Evolutionary conservation across 345 rosid species (phyloP).

Genomic region (Trapa incisa): DNA sequence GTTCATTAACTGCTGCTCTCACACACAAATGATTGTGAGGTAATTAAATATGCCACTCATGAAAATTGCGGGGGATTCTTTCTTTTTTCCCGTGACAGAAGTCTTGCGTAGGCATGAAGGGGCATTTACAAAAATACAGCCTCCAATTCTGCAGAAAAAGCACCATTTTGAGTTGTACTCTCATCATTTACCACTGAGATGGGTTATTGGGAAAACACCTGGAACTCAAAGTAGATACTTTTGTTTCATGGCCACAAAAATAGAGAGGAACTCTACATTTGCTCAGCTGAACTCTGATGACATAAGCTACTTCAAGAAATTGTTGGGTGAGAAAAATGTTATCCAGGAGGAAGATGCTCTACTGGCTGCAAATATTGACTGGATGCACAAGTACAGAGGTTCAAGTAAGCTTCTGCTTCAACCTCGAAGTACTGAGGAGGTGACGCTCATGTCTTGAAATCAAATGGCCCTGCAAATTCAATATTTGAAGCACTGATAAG

Average conservation of each 20-base stretch:
- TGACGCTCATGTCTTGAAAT: conserved; percentile 8
- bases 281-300: conserved; percentile 54
- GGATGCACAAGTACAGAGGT: conserved; percentile 82
- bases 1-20: background rate
- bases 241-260: conserved; percentile 26
- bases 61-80: background rate
- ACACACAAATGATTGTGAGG: background rate
- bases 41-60: background rate
- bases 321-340: conserved; percentile 62
- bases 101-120: background rate
- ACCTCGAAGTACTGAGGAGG: conserved; percentile 70
- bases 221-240: conserved; percentile 25
- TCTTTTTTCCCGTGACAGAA: conserved; percentile 2
- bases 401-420: conserved; percentile 73
- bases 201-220: conserved; percentile 8
- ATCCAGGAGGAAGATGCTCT: conserved; percentile 69
- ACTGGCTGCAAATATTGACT: conserved; percentile 67
- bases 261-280: conserved; percentile 58
- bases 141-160: background rate
- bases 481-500: background rate
- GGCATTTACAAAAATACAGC: background rate
- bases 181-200: background rate
- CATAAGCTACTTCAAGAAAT: conserved; percentile 42
- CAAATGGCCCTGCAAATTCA: background rate
- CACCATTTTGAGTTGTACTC: background rate